These are phyloP conservation scores for Sarcocystis neurona DNA, from an alignment of 169 alveolate genomes.

Conservation along the genomic window DNA sequence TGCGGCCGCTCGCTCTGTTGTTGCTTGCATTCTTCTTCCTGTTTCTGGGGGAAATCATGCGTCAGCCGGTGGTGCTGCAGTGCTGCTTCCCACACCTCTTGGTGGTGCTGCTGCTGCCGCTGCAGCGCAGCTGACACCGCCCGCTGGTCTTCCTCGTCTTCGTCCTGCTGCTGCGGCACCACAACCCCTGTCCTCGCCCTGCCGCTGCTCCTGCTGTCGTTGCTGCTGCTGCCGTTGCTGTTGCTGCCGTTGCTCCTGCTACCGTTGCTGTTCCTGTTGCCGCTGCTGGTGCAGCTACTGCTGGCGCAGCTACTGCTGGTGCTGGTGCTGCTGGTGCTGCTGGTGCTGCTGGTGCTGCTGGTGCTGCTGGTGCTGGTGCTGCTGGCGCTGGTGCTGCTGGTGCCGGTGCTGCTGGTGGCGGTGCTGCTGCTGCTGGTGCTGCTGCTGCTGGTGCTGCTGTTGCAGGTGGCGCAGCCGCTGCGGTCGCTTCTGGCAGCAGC, in stretches of 20 bases:
- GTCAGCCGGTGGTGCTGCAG: too few species aligned
- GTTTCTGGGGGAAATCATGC: too few species aligned
- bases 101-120: conserved; percentile 5
- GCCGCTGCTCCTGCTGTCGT: background rate
- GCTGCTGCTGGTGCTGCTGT: conserved; percentile 40
- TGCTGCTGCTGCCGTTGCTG: background rate
- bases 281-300: conserved; percentile 8
- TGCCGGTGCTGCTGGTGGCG: too few species aligned
- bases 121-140: conserved; percentile 22
- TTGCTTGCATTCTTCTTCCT: too few species aligned
- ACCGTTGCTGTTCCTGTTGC: too few species aligned
- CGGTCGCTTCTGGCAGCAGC: conserved; percentile 31
- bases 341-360: conserved; percentile 63
- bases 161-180: too few species aligned
- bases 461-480: conserved; percentile 58
- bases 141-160: background rate
- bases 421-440: conserved; percentile 40
- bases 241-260: background rate
- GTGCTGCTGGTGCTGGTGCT: too few species aligned
- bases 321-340: background rate
- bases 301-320: conserved; percentile 19
- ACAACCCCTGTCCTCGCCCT: background rate
- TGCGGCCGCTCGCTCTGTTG: too few species aligned
- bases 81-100: conserved; percentile 8
- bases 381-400: too few species aligned